phyloP scores from a whole-genome alignment of 163 green algal species.

The Scenedesmus sp. region DNA sequence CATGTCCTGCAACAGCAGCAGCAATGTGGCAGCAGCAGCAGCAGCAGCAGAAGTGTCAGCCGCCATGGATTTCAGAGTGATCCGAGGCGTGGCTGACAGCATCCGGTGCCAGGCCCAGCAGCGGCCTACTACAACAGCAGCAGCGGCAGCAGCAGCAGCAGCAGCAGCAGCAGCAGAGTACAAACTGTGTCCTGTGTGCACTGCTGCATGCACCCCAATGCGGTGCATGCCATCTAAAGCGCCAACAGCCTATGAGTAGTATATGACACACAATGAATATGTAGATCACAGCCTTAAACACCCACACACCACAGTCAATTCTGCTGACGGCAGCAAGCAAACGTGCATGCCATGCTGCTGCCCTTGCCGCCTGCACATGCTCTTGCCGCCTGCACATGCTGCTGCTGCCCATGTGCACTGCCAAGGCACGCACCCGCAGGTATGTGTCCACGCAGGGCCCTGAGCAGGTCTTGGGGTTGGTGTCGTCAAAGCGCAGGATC shows the following conservation, averaged over 20 bases:
- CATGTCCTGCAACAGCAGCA: slow-evolving; percentile 30
- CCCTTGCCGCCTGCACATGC: neutral
- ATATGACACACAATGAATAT: no score
- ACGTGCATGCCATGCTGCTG: neutral
- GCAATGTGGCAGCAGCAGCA: neutral
- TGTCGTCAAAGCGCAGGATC: slow-evolving; percentile 55
- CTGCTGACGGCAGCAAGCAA: neutral
- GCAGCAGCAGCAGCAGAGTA: neutral
- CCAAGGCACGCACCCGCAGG: neutral
- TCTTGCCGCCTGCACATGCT: neutral
- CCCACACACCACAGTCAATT: neutral
- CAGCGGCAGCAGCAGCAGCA: slow-evolving; percentile 30
- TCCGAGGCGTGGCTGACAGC: neutral
- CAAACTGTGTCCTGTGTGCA: no score
- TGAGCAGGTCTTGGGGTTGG: slow-evolving; percentile 48
- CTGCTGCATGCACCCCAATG: no score
- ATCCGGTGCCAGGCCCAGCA: neutral
- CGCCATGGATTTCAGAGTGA: neutral
- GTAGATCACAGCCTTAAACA: no score
- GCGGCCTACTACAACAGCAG: neutral
- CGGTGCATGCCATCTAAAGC: no score
- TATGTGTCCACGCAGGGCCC: slow-evolving; percentile 23
- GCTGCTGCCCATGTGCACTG: neutral
- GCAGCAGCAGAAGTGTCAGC: neutral
- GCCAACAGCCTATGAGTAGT: no score